Percentiles rank a stretch among this genome's conserved stretches.
Conservation (phyloP, 2,329 filamentous ascomycete species). For the Colletotrichum camelliae region DNA sequence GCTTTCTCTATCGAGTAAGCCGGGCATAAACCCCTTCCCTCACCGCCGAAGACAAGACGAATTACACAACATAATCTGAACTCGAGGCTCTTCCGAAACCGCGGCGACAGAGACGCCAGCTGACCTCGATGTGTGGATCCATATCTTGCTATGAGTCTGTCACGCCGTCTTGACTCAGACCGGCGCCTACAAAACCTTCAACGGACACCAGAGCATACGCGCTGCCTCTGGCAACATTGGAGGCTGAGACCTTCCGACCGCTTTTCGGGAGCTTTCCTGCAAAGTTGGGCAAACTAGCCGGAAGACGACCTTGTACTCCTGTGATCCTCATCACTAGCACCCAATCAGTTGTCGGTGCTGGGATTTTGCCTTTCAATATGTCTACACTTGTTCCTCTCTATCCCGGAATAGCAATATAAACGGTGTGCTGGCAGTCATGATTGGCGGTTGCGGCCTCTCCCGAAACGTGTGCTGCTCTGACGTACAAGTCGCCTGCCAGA, state of each 20-base stretch:
- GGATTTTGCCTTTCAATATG: background rate
- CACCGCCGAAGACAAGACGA: background rate
- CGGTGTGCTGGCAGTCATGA: background rate
- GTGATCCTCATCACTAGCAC: background rate
- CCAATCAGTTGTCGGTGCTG: background rate
- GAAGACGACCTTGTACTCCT: background rate
- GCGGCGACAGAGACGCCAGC: background rate
- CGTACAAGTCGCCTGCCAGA: background rate
- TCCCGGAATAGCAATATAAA: background rate
- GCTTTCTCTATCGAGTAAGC: background rate
- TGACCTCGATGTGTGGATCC: background rate
- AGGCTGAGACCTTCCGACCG: background rate
- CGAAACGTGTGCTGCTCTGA: background rate
- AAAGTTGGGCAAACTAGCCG: background rate
- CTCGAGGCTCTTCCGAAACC: background rate
- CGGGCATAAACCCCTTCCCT: background rate
- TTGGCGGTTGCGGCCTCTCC: background rate
- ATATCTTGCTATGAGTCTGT: background rate
- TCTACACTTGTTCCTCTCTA: background rate
- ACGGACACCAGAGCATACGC: background rate
- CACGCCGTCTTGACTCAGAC: slow-evolving; percentile 8
- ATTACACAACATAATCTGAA: background rate
- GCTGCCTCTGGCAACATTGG: background rate
- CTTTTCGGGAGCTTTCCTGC: background rate
- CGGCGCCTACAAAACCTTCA: background rate